Percentiles rank a stretch among this genome's conserved stretches.
These are phyloP conservation scores for Botryotinia calthae DNA, from an alignment of 2,329 filamentous ascomycete species.

Conservation along the genomic window DNA sequence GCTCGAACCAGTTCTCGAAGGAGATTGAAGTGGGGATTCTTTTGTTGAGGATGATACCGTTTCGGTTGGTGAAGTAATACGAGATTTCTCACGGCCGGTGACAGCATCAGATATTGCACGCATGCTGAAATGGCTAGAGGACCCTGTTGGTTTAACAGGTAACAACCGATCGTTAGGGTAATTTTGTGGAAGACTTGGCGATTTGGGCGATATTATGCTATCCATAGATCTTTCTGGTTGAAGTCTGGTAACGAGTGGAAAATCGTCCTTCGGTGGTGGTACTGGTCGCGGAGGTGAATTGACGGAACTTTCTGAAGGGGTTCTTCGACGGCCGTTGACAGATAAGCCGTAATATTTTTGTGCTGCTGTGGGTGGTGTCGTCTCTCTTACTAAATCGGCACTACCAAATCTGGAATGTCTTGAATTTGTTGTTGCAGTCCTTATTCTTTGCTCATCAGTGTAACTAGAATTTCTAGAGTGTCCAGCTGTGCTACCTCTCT, in stretches of 20 bases:
- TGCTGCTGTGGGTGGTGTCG: constrained; percentile 56
- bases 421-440: constrained; percentile 63
- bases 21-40: constrained; percentile 58
- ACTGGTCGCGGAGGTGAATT: constrained; percentile 59
- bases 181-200: constrained; percentile 45
- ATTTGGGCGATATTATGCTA: constrained; percentile 39
- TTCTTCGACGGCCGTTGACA: constrained; percentile 38
- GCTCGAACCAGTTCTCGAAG: constrained; percentile 73
- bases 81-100: constrained; percentile 52
- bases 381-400: constrained; percentile 68
- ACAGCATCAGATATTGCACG: constrained; percentile 81
- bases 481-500: constrained; percentile 60
- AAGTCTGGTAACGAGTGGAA: constrained; percentile 60
- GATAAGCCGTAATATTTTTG: constrained; percentile 66
- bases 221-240: constrained; percentile 42
- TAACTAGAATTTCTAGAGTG: constrained; percentile 75
- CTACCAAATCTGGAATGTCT: constrained; percentile 78
- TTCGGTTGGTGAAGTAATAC: constrained; percentile 50
- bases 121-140: constrained; percentile 64
- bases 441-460: constrained; percentile 67
- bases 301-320: constrained; percentile 49
- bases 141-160: constrained; percentile 44
- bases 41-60: constrained; percentile 44
- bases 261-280: constrained; percentile 56
- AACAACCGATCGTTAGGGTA: constrained; percentile 50